Evolutionary conservation across 2,329 filamentous ascomycete species (phyloP).

Genomic region (Elsinoe batatas): DNA sequence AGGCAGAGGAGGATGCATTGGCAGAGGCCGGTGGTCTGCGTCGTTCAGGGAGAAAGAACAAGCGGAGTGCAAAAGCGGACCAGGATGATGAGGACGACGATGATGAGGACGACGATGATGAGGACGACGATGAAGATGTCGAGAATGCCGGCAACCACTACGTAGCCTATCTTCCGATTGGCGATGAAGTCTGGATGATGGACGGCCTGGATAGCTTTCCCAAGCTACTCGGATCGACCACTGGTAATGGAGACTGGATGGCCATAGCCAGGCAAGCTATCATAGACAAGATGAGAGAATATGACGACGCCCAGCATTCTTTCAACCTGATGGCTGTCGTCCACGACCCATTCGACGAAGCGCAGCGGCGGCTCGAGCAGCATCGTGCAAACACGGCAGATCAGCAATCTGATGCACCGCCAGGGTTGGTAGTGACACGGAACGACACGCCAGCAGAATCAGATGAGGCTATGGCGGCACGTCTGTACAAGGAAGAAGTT

Average conservation of each 20-base stretch:
- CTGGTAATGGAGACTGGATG: slow-evolving; percentile 54
- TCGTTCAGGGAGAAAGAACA: slow-evolving; percentile 3
- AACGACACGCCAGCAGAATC: not conserved
- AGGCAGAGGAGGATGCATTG: slow-evolving; percentile 21
- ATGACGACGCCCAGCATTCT: slow-evolving; percentile 55
- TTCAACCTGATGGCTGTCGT: slow-evolving; percentile 72
- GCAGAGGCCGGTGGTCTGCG: slow-evolving; percentile 13
- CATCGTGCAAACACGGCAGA: not conserved
- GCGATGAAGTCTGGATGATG: slow-evolving; percentile 73
- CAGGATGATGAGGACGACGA: not conserved
- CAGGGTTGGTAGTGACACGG: too few relatives aligned
- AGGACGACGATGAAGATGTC: slow-evolving; percentile 29
- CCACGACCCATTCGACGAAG: slow-evolving; percentile 49
- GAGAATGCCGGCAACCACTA: slow-evolving; percentile 71
- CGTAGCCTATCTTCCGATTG: slow-evolving; percentile 72
- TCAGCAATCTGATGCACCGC: not conserved
- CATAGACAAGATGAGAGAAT: slow-evolving; percentile 54
- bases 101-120: slow-evolving; percentile 23
- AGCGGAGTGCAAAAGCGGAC: slow-evolving; percentile 6
- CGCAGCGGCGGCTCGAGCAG: slow-evolving; percentile 33
- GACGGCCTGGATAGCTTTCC: slow-evolving; percentile 73
- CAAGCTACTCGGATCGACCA: slow-evolving; percentile 47
- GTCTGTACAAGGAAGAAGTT: too few relatives aligned
- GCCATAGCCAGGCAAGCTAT: slow-evolving; percentile 55
- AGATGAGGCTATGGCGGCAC: not conserved